A percentile compares a stretch with the other conserved stretches of the same genome.
These are phyloP conservation scores for Microthlaspi erraticum DNA, from an alignment of 345 rosid genomes.

Conservation along the genomic window DNA sequence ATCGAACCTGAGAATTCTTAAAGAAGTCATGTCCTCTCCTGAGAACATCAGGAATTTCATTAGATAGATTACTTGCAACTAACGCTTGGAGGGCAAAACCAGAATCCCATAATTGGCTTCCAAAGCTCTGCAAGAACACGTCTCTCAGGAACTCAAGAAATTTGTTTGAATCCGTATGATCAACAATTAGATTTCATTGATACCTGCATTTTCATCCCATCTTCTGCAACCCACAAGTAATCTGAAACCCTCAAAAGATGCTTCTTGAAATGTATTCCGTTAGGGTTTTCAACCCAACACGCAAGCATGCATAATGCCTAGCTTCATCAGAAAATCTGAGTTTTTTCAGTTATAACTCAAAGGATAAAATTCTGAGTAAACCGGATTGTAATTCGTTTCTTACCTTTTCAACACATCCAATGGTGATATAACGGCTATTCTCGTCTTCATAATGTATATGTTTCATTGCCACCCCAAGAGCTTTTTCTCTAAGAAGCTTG, in stretches of 20 bases:
- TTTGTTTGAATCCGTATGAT: neutral
- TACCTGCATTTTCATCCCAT: constrained; percentile 91
- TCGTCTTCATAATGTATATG: constrained; percentile 75
- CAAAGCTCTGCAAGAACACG: constrained; percentile 59
- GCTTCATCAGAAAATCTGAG: neutral
- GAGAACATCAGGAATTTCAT: constrained; percentile 63
- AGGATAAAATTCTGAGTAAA: neutral
- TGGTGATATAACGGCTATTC: constrained; percentile 67
- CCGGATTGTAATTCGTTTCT: neutral
- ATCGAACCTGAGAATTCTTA: constrained; percentile 73
- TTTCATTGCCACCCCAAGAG: constrained; percentile 58
- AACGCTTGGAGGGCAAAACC: constrained; percentile 77
- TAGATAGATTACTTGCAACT: constrained; percentile 58
- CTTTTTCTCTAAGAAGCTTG: constrained; percentile 54
- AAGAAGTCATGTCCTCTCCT: constrained; percentile 75
- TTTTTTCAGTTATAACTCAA: constrained; percentile 14
- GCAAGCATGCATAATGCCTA: constrained; percentile 62
- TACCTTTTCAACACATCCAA: constrained; percentile 73
- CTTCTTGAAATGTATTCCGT: constrained; percentile 66
- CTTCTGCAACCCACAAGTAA: constrained; percentile 91
- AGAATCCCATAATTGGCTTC: constrained; percentile 86
- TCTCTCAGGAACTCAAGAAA: neutral
- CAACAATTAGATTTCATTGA: constrained; percentile 9
- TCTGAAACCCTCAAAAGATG: constrained; percentile 81
- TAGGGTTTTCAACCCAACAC: constrained; percentile 86